Base-by-base conservation (phyloP, 75 land plant genomes). In the Cupressus sempervirens region DNA sequence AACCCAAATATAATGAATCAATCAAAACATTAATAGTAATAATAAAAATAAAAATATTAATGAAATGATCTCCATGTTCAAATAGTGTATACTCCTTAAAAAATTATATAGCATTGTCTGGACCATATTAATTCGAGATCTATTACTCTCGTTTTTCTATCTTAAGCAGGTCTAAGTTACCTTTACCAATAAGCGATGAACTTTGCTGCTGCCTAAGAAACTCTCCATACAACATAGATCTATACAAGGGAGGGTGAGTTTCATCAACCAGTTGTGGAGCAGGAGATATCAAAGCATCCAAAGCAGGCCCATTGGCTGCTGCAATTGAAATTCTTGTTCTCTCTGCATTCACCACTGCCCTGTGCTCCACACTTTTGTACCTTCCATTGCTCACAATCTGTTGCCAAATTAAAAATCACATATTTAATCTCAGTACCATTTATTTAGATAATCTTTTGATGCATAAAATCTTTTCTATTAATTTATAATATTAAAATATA, bases 321-420 rank as follows among this genome's bases (percentile, higher is more conserved):
- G 93, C 95, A 26, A 96, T 75, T 12, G 98, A 91, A 3, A 93
- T 85, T 40, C 96, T 88, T 32, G 86, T 73, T 18, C 36, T 84
- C 30, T 82, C 50, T 52, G 80, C 85, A 85, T 93, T 95, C 62
- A 94, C 92, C 52, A 90, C 67, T 30, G 91, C 97, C 26, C 96
- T 83, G 79, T 94, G 97, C 80, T 89, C 40, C 84, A 93, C 92
- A 75, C 97, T 95, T 88, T 90, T 93, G 87, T 93, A 94, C 86
- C 76, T 91, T 18, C 94, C 93, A 89, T 95, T 95, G 92, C 92
- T 95, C 40, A 93, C 65, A 72, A 93, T 91, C 96, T 95, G 85
- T 84, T 13, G 13, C 12, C 35, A 72, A 72, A 15, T 8, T n/a
- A 30, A 62, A 62, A 23, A 38, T 40, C 68, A 62, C 67, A 62